These are phyloP conservation scores for Diaporthe ilicicola DNA, from an alignment of 2,329 filamentous ascomycete species.

Conservation along the genomic window DNA sequence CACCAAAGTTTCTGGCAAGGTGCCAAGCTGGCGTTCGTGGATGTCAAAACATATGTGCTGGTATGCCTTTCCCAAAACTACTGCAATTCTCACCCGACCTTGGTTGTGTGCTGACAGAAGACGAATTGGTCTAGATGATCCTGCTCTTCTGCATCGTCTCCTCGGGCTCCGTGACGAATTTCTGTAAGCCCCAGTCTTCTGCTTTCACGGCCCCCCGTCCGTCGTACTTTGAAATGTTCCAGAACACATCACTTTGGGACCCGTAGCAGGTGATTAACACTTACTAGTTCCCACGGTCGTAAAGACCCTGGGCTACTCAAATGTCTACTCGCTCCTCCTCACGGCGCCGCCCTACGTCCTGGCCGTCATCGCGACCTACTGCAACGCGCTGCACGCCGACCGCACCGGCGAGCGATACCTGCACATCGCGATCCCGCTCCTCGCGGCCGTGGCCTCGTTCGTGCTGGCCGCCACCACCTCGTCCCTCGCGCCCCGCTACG, in stretches of 20 bases:
- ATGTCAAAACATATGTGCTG: slow-evolving; percentile 69
- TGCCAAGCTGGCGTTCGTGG: slow-evolving; percentile 61
- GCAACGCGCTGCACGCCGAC: slow-evolving; percentile 77
- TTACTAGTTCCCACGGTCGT: slow-evolving; percentile 79
- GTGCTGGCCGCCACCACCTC: slow-evolving; percentile 73
- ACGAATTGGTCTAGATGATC: slow-evolving; percentile 49
- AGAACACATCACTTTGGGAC: too few species aligned
- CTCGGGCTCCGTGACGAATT: slow-evolving; percentile 68
- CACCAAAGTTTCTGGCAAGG: slow-evolving; percentile 65
- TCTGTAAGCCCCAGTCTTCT: too few species aligned
- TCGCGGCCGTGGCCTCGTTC: slow-evolving; percentile 69
- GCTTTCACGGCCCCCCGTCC: too few species aligned
- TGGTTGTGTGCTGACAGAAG: slow-evolving; percentile 5
- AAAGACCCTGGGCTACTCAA: slow-evolving; percentile 69
- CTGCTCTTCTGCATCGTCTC: slow-evolving; percentile 66
- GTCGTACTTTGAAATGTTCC: too few species aligned
- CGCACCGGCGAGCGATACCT: slow-evolving; percentile 75
- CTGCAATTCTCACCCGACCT: too few species aligned
- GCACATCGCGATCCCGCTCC: slow-evolving; percentile 71
- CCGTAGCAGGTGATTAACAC: too few species aligned
- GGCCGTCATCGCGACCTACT: slow-evolving; percentile 66
- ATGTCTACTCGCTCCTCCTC: slow-evolving; percentile 68
- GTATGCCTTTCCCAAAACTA: slow-evolving; percentile 43
- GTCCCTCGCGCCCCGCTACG: slow-evolving; percentile 67
- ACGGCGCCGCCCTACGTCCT: slow-evolving; percentile 73